Evolutionary conservation across 139 green algal species (phyloP).

Genomic region (Chlorella sp.): DNA sequence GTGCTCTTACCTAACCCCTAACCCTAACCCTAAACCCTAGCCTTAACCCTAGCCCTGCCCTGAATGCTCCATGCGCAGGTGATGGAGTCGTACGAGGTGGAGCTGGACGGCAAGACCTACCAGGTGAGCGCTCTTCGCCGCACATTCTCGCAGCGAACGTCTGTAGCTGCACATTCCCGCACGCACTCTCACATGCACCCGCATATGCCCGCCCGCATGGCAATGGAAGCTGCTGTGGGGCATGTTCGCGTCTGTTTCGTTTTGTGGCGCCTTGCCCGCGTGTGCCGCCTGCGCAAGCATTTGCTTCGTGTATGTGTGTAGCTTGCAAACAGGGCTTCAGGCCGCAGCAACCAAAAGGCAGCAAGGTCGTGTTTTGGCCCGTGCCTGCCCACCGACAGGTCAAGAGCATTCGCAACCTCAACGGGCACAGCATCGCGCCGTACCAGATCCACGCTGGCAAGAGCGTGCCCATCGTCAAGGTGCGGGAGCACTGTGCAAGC

Average conservation of each 20-base stretch:
- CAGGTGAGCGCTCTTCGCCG: slow-evolving; percentile 17
- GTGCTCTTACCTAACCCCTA: too few species aligned
- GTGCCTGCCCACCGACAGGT: too few species aligned
- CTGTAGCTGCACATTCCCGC: too few species aligned
- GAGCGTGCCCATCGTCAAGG: slow-evolving; percentile 56
- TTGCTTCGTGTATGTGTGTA: too few species aligned
- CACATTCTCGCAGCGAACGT: too few species aligned
- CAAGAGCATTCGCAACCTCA: slow-evolving; percentile 90
- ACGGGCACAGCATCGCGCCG: slow-evolving; percentile 92
- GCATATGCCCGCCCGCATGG: not conserved
- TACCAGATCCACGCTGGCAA: slow-evolving; percentile 94
- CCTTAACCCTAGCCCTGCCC: too few species aligned
- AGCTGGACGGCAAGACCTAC: slow-evolving; percentile 91
- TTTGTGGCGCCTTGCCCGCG: not conserved
- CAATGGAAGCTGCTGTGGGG: not conserved
- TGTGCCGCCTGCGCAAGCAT: slow-evolving; percentile 1
- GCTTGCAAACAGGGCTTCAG: too few species aligned
- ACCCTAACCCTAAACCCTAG: too few species aligned
- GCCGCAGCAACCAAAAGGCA: too few species aligned
- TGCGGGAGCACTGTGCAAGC: not conserved
- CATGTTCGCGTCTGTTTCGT: not conserved
- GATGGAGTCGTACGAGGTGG: slow-evolving; percentile 94
- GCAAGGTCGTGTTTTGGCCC: too few species aligned
- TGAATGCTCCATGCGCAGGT: slow-evolving; percentile 44
- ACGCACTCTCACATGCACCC: not conserved